phyloP scores from a whole-genome alignment of 768 basidiomycete species.

The Mycena crocata region DNA sequence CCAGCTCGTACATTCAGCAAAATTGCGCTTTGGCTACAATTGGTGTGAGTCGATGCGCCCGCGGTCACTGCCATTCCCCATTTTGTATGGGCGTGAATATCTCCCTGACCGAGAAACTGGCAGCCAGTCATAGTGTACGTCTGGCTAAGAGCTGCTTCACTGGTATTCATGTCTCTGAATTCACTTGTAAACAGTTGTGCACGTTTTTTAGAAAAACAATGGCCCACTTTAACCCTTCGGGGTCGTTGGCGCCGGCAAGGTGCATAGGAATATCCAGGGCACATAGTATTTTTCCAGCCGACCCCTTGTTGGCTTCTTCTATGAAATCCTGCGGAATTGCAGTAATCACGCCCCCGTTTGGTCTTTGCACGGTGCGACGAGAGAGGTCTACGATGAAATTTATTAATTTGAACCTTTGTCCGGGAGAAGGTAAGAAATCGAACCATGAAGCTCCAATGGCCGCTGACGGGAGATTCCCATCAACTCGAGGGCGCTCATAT shows the following conservation, averaged over 20 bases:
- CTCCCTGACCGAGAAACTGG: not conserved
- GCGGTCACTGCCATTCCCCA: not conserved
- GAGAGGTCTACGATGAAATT: not conserved
- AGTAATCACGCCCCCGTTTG: too few relatives aligned
- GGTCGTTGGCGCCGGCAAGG: not conserved
- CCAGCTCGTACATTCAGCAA: not conserved
- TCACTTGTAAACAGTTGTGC: not conserved
- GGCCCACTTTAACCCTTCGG: not conserved
- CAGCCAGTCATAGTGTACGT: not conserved
- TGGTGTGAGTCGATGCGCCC: not conserved
- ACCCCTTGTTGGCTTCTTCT: not conserved
- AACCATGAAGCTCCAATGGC: not conserved
- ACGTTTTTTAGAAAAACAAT: too few relatives aligned
- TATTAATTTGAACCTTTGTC: too few relatives aligned
- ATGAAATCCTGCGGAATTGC: not conserved
- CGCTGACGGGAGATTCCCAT: not conserved
- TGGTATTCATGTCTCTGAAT: not conserved
- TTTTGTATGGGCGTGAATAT: not conserved
- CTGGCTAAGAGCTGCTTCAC: not conserved
- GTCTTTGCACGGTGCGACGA: too few relatives aligned
- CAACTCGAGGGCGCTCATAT: not conserved
- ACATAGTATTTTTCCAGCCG: not conserved
- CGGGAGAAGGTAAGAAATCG: too few relatives aligned
- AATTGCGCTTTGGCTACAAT: not conserved
- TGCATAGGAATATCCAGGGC: not conserved